Evolutionary conservation across 345 rosid species (phyloP).

Genomic region (Citrus cavaleriei): DNA sequence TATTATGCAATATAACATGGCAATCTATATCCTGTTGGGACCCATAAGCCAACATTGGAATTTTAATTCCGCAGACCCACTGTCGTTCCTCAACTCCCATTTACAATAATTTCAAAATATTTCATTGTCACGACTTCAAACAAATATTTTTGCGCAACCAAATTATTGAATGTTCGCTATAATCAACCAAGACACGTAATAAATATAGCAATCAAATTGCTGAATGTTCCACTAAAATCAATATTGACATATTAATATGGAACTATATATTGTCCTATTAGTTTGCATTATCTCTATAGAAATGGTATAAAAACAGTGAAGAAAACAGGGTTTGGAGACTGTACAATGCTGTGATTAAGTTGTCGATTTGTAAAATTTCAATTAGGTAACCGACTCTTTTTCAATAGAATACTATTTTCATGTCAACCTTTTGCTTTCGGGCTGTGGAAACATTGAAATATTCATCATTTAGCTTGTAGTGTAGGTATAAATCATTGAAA

Average conservation of each 20-base stretch:
- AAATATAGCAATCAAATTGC: neutral
- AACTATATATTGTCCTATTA: too few relatives aligned
- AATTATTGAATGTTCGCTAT: neutral
- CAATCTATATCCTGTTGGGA: neutral
- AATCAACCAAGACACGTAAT: too few relatives aligned
- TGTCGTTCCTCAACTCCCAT: neutral
- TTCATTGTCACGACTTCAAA: neutral
- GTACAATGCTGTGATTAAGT: neutral
- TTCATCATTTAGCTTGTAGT: neutral
- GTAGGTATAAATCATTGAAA: slow-evolving; percentile 3
- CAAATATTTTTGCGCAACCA: neutral
- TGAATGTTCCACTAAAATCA: neutral
- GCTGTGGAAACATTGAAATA: neutral
- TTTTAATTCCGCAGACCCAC: neutral
- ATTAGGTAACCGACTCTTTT: neutral
- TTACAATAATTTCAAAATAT: neutral
- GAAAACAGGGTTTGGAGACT: neutral
- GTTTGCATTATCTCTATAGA: too few relatives aligned
- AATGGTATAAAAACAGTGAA: neutral
- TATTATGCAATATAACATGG: too few relatives aligned
- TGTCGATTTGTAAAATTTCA: neutral
- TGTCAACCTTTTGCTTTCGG: neutral
- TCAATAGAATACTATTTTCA: neutral
- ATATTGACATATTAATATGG: too few relatives aligned
- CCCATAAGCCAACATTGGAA: neutral